Conservation (phyloP, 2,329 filamentous ascomycete species). For the Falciphora oryzae region DNA sequence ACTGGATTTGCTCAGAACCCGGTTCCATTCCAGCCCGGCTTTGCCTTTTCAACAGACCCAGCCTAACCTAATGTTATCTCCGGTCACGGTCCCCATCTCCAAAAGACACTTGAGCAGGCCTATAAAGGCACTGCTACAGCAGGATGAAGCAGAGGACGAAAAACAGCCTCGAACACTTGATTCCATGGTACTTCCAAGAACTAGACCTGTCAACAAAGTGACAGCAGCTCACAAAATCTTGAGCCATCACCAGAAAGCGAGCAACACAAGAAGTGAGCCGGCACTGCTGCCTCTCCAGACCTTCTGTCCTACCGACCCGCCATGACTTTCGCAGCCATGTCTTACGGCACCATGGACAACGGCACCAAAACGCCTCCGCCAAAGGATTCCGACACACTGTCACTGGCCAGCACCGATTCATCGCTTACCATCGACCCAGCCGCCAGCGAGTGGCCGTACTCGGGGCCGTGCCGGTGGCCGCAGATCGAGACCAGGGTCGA, state of each 20-base stretch:
- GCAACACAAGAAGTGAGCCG: background rate
- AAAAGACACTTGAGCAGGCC: background rate
- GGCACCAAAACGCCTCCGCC: background rate
- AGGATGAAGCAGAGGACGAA: background rate
- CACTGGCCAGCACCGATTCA: background rate
- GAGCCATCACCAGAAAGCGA: too few relatives aligned
- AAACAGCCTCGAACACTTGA: background rate
- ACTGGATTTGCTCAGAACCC: background rate
- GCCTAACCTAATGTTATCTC: background rate
- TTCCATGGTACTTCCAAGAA: background rate
- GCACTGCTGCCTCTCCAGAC: background rate
- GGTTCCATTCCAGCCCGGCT: too few relatives aligned
- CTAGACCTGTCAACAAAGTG: too few relatives aligned
- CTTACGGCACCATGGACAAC: background rate
- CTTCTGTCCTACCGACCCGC: too few relatives aligned
- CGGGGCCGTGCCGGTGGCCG: background rate
- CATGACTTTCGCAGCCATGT: background rate
- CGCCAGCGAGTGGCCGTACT: background rate
- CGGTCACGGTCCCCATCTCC: too few relatives aligned
- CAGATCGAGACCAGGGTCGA: background rate
- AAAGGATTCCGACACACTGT: background rate
- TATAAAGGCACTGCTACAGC: background rate
- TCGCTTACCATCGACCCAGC: background rate
- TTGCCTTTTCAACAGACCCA: background rate
- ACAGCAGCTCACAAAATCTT: too few relatives aligned